Base-by-base conservation (phyloP, 371 early-diverging fungal species). In the Lichtheimia ramosa region DNA sequence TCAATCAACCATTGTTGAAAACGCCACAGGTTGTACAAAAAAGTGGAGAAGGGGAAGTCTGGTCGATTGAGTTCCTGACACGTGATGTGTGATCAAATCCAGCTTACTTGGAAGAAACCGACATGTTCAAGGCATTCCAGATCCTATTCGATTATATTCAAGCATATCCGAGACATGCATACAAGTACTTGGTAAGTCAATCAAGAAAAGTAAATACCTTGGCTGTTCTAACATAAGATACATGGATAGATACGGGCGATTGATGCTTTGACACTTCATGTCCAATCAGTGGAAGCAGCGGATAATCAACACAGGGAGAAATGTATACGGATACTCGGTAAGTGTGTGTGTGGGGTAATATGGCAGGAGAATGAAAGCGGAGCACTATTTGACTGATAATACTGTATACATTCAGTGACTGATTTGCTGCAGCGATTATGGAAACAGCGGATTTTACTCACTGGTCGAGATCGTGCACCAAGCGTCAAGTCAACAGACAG, bases 111-210 rank as follows among this genome's bases (percentile, higher is more conserved):
- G 69, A 73, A 52, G 73, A 69, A 56, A 67, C 61, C 20, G 73
- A 73, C 57, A 61, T 65, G 2, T 61, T 71, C 51, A 61, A 63
- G 46, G 65, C 73, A n/a, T 73, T 68, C 53, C 68, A 72, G 41
- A 57, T 78, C 12, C 46, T 78, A 3, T 74, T 74, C 43, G 71
- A 71, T 27, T 78, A 78, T 41, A 78, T 75, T 21, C 73, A 74
- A 63, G 67, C 69, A 1, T 78, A 70, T 56, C 78, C 78, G 51
- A 68, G 75, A 7, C 75, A 78, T 62, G 75, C 78, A 24, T 78
- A 78, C 49, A 78, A 78, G 63, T 78, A 78, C 21, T 27, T 78
- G 58, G 78, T 78, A 69, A 63, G 43, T 7, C 2, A 34, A 1
- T 2, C 2, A 10, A 8, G 34, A 10, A 10, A 10, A 8, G 10